Evolutionary conservation across 495 filamentous ascomycete species (phyloP), one percentile per base, ranked within the genome.

Genomic region (Glutinoglossum americanum): DNA sequence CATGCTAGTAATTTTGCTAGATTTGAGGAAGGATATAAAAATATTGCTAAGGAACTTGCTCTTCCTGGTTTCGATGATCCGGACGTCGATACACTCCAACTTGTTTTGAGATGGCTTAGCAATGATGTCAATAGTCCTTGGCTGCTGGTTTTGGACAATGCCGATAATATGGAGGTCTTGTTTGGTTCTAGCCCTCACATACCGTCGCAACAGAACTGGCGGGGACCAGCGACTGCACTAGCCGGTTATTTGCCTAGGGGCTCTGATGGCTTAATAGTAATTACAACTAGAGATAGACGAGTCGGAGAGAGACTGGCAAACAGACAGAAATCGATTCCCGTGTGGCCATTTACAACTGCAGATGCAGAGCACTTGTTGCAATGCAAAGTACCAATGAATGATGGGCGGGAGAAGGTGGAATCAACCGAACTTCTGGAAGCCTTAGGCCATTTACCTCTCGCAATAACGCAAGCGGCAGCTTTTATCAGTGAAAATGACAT

Each of bases 401-500:
- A n/a, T 26, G 41, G 11, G 17, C 13, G 9, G n/a, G 33, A 57
- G 0, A 15, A 27, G 6, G 23, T 25, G 7, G 49, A 35, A 1
- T 30, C 54, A 19, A 39, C 13, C 0, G 64, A 65, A 21, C 65
- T 73, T 44, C 37, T 71, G 8, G 15, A 51, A 9, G 58, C 68
- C 37, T 66, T 74, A n/a, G 57, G 49, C 10, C 68, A 63, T 59
- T 67, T 76, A n/a, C 72, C 73, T 7, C 62, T 77, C 11, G 74
- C 73, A 25, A 74, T 75, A 59, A 63, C 65, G 8, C 73, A 77
- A 60, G 74, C 74, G 15, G 66, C 72, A 9, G 66, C 72, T 6
- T 78, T 71, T 57, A 74, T 79, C 15, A 68, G 68, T 49, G 62
- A 70, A 56, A 76, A 71, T 26, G 39, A n/a, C n/a, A 33, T 37